Evolutionary conservation across 2,329 filamentous ascomycete genomes (phyloP), one percentile per base, ranked within the genome.

Genomic region (Scolecobasidium constrictum): DNA sequence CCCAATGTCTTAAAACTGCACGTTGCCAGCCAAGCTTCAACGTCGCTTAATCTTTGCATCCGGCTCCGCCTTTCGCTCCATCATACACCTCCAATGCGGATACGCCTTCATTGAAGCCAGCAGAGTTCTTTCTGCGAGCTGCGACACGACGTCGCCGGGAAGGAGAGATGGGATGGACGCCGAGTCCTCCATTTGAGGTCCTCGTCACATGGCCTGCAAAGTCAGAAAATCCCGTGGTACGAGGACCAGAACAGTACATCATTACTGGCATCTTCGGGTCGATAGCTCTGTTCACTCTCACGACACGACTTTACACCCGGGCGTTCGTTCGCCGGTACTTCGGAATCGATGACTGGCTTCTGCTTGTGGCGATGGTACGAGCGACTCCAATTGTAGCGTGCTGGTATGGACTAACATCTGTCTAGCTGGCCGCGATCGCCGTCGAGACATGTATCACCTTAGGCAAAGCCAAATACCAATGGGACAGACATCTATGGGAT

Each of bases 401-500:
- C 18, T 19, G 4, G 13, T 33, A n/a, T 11, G 21, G 17, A 41
- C 26, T 19, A 17, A 34, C 18, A 15, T 3, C 26, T 31, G 33
- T 6, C n/a, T 40, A 46, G 44, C n/a, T 47, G 13, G 6, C 22
- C 13, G 40, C 45, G 13, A 19, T 42, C 3, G 44, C 22, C 5
- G 20, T 40, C n/a, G 35, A 22, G 3, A 33, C 20, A 41, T 35
- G 34, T 18, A 35, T 47, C 11, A 26, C 21, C 18, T 17, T 47
- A n/a, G 45, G 19, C 13, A 47, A 40, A 3, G 19, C 13, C 13
- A 19, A 35, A 5, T 47, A 46, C 20, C 43, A 42, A 5, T 47
- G 45, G 45, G 38, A 47, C 21, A 35, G 42, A 37, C 45, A 47
- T 46, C 4, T 46, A 12, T 47, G 44, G 43, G 45, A 47, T 42